Base-by-base conservation (phyloP, 306 rosid genomes). In the Fragaria iinumae region DNA sequence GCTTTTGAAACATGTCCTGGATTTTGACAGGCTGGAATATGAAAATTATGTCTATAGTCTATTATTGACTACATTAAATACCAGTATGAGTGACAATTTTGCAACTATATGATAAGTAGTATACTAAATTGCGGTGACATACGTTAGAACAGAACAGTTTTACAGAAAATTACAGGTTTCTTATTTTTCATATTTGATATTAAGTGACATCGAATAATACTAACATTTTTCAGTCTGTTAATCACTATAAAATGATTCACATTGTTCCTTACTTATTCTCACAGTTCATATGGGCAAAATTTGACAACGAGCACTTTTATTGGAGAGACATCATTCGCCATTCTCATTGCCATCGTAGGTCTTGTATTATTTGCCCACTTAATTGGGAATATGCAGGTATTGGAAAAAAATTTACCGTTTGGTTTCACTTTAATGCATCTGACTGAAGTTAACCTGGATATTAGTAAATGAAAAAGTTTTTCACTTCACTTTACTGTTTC, bases 321-420 rank as follows among this genome's bases (percentile, higher is more conserved):
- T 69, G 97, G 97, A 67, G 99, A 95, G 89, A 95, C 99, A 41
- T 84, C 90, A 70, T 95, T 95, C 74, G 95, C 99, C 41, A 90
- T 92, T 80, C 93, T 95, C 77, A 95, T 95, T 70, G 93, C 99
- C 78, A 95, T 95, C 82, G 77, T 92, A 77, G 99, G 99, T 78
- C 99, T 95, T 68, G 97, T 95, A 80, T 84, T 92, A 79, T 95
- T 95, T 85, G 83, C 99, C 79, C 97, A 89, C 86, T 88, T 95
- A 84, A 92, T 95, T 53, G 99, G 99, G 80, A 95, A 95, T 87
- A 95, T 95, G 99, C 99, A 95, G 99, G 99, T 90, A 87, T 53
- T 48, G 74, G 34, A 70, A 38, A 23, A 39, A 17, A 13, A 25
- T 38, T 79, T 44, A 25, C 71, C 21, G 47, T 72, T 60, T 67